Evolutionary conservation across 352 stramenopile genomes (phyloP), one percentile per base, ranked within the genome.

Genomic region (Phytophthora pseudosyringae): DNA sequence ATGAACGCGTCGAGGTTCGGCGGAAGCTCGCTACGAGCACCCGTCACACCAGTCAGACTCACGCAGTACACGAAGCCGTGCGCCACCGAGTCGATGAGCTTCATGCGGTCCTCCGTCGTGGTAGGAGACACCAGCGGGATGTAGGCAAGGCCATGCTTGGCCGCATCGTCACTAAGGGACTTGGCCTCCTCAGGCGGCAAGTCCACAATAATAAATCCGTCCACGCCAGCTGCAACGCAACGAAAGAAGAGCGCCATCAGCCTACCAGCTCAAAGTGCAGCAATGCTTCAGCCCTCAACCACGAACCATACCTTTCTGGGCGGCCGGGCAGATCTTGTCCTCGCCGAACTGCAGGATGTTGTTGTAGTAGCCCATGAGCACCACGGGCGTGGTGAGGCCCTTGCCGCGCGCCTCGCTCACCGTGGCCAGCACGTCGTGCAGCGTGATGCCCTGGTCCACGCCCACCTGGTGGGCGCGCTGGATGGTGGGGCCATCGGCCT

Each of bases 351-450:
- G 94, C 56, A 98, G 71, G 62, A 99, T 98, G 53, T 98, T 98
- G 83, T 99, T 99, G 85, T 98, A 99, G 86, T 99, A 95, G 41
- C 97, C 97, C 98, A 99, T 99, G 45, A 99, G 91, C 60, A 99
- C 94, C 31, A 99, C 91, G 15, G 98, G 98, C 31, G 96, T 87
- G 10, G 78, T 95, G 10, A 99, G 83, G 12, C 98, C 98, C 75
- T 93, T 87, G 15, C 53, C 59, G 35, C 98, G 91, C 26, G 94
- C 93, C 59, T 94, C 80, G 53, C 88, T 93, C 29, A 99, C 95
- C 29, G 97, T 98, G 15, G 77, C 81, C 16, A 99, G 81, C 63
- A 98, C 98, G 52, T 99, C 81, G 41, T 72, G 67, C 50, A 99
- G 86, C 39, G 90, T 97, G 40, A 98, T 97, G 49, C 97, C 97